These are phyloP conservation scores for Ophiocordyceps sinensis DNA, from an alignment of 2,329 filamentous ascomycete species.

Conservation along the genomic window DNA sequence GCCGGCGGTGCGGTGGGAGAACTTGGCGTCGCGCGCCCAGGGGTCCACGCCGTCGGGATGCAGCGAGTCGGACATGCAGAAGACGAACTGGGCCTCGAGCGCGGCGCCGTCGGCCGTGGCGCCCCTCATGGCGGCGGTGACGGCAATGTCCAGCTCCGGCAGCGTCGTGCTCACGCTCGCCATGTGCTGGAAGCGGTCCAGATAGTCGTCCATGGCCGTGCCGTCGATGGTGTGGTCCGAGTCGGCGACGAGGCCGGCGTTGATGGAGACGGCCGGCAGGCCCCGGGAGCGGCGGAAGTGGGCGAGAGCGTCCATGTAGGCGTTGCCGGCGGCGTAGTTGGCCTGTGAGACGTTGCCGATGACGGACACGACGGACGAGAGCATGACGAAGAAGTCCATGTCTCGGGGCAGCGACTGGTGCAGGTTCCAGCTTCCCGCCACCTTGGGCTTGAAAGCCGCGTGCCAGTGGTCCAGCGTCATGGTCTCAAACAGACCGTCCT, in stretches of 20 bases:
- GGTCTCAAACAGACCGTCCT: constrained; percentile 14
- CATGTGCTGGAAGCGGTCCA: not conserved
- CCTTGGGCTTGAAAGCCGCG: constrained; percentile 14
- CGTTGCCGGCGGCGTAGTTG: constrained; percentile 21
- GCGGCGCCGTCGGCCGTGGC: not conserved
- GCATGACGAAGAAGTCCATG: constrained; percentile 22
- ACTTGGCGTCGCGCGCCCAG: not conserved
- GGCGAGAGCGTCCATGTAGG: constrained; percentile 12
- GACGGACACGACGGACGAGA: constrained; percentile 18
- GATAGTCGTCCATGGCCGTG: not conserved
- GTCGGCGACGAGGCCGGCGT: constrained; percentile 5
- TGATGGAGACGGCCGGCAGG: constrained; percentile 5
- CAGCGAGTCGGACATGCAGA: not conserved
- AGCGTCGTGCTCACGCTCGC: not conserved
- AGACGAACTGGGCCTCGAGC: not conserved
- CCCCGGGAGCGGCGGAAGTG: constrained; percentile 3
- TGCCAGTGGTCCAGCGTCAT: constrained; percentile 11
- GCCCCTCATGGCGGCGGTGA: not conserved
- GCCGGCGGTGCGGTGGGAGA: not conserved
- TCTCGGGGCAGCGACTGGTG: constrained; percentile 10
- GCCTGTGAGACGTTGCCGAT: constrained; percentile 18
- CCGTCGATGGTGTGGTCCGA: not conserved
- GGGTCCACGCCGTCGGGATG: not conserved
- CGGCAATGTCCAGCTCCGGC: not conserved
- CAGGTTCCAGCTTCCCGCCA: constrained; percentile 14